Percentiles rank a stretch among this genome's conserved stretches.
These are phyloP conservation scores for Cunninghamia lanceolata DNA, from an alignment of 75 land plant species.

Conservation along the genomic window DNA sequence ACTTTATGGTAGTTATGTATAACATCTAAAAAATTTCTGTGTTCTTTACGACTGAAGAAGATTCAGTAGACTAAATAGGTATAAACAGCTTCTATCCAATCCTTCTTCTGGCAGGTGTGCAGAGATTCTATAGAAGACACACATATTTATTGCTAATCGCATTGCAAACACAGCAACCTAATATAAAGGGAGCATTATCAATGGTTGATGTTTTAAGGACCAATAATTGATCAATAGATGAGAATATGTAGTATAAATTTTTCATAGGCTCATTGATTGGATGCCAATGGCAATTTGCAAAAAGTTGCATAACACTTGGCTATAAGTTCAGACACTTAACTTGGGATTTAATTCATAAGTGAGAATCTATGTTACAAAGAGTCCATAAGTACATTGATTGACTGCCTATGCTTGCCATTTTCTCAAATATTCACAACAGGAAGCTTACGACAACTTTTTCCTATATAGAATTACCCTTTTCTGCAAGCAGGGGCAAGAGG, in stretches of 20 bases:
- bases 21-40: neutral
- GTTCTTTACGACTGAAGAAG: neutral
- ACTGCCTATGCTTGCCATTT: conserved; percentile 1
- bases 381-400: conserved; percentile 3
- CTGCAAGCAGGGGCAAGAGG: neutral
- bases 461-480: neutral
- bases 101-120: neutral
- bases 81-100: neutral
- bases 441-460: neutral
- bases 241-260: neutral
- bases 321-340: neutral
- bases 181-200: neutral
- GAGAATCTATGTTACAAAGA: conserved; percentile 1
- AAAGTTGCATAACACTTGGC: neutral
- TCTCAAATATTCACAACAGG: neutral
- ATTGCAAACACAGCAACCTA: neutral
- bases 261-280: neutral
- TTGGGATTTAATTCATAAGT: neutral
- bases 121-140: neutral
- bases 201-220: neutral
- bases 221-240: neutral
- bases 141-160: neutral
- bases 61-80: neutral
- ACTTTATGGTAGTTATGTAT: neutral
- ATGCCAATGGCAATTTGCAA: neutral